Conservation (phyloP, 148 eudicot genomes). For the Chenopodium berlandieri region DNA sequence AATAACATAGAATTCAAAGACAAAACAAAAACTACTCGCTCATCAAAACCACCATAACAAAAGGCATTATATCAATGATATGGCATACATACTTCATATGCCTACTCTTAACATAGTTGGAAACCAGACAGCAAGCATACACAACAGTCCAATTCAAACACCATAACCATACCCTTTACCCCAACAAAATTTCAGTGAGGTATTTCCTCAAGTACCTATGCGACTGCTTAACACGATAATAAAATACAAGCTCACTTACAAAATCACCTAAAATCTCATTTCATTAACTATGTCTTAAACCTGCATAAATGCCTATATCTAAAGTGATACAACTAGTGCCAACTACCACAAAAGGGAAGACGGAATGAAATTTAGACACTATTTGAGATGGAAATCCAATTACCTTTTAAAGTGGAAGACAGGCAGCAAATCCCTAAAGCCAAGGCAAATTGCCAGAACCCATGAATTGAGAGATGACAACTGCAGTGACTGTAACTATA, state of each 20-base stretch:
- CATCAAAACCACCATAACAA: not conserved
- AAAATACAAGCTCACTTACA: not conserved
- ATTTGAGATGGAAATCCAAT: not conserved
- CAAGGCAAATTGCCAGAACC: not conserved
- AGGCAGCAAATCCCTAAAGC: not conserved
- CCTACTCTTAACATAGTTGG: no score
- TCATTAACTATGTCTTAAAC: not conserved
- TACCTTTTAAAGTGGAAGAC: constrained; percentile 3
- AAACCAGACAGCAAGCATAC: not conserved
- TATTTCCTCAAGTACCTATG: not conserved
- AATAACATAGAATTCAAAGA: not conserved
- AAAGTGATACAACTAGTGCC: no score
- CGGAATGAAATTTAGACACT: not conserved
- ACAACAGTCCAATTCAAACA: not conserved
- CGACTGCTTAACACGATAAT: not conserved
- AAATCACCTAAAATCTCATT: not conserved
- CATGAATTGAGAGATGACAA: not conserved
- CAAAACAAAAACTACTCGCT: not conserved
- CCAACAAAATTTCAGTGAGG: not conserved
- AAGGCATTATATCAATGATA: no score
- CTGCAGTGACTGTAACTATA: not conserved
- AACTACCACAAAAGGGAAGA: not conserved
- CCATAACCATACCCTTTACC: not conserved
- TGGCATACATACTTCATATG: no score
- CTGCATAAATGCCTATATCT: not conserved